A percentile compares a stretch with the other conserved stretches of the same genome.
Conservation (phyloP, 2,329 filamentous ascomycete species). For the Trichoderma aggressivum region DNA sequence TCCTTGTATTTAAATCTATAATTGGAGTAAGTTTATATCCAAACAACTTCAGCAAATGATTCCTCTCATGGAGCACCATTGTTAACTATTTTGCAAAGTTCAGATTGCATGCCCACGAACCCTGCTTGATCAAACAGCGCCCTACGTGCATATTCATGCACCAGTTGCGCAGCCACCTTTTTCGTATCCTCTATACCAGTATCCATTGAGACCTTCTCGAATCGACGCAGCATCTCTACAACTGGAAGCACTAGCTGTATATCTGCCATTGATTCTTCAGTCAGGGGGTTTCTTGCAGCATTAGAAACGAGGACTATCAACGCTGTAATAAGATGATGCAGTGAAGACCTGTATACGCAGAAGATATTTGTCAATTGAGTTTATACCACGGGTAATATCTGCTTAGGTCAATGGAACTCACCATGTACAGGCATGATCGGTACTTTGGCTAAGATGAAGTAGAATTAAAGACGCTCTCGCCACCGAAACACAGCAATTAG, state of each 20-base stretch:
- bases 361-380: neutral
- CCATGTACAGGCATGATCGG: neutral
- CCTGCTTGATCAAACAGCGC: neutral
- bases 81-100: neutral
- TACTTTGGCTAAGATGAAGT: neutral
- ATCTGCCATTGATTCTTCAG: constrained; percentile 2
- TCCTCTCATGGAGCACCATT: neutral
- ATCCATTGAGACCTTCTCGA: neutral
- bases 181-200: neutral
- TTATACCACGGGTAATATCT: neutral
- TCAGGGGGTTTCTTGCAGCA: neutral
- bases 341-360: neutral
- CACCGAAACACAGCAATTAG: neutral
- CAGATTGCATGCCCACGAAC: neutral
- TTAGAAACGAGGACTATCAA: neutral
- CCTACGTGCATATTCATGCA: neutral
- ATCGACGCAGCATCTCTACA: neutral
- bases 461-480: constrained; percentile 1
- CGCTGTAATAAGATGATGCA: neutral
- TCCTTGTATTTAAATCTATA: neutral
- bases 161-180: neutral
- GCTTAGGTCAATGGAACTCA: neutral
- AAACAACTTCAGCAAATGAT: neutral
- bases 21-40: neutral
- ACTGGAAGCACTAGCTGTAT: neutral